Conservation (phyloP, 139 green algal species). For the Nannochloris sp. region DNA sequence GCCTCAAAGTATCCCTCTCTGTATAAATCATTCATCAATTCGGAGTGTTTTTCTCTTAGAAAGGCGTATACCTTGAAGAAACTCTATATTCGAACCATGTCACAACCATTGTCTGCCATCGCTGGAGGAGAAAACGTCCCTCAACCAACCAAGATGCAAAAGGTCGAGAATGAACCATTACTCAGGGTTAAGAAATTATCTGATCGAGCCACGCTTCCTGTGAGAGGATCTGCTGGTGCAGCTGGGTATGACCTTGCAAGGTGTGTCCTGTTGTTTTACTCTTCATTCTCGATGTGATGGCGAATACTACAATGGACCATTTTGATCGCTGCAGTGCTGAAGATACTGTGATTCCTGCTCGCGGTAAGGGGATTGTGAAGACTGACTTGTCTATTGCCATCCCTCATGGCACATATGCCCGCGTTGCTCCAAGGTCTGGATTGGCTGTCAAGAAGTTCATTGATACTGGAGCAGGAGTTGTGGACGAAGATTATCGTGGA, state of each 20-base stretch:
- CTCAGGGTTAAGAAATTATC: slow-evolving; percentile 71
- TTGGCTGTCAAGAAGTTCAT: slow-evolving; percentile 95
- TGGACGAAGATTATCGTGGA: slow-evolving; percentile 96
- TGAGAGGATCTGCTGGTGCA: slow-evolving; percentile 66
- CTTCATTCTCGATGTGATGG: not conserved
- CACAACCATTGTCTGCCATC: not conserved
- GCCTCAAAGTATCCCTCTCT: not conserved
- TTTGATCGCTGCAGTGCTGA: slow-evolving; percentile 53
- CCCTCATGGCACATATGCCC: slow-evolving; percentile 85
- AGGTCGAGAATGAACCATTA: not conserved
- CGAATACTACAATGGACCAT: not conserved
- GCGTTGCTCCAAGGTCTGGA: slow-evolving; percentile 89
- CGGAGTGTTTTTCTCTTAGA: not conserved
- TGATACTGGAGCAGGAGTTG: slow-evolving; percentile 89
- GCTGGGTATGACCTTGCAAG: slow-evolving; percentile 91
- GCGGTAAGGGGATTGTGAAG: slow-evolving; percentile 72
- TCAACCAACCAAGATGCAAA: slow-evolving; percentile 13
- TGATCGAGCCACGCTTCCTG: slow-evolving; percentile 69
- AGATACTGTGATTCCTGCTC: slow-evolving; percentile 73
- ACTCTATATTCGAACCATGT: not conserved
- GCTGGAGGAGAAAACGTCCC: slow-evolving; percentile 15
- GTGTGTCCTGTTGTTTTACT: slow-evolving; percentile 21
- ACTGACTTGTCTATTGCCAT: slow-evolving; percentile 85
- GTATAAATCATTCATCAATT: not conserved
- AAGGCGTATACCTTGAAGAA: not conserved